These are phyloP conservation scores for Kodamaea lidongshanica DNA, from an alignment of 805 yeast genomes.

Conservation along the genomic window DNA sequence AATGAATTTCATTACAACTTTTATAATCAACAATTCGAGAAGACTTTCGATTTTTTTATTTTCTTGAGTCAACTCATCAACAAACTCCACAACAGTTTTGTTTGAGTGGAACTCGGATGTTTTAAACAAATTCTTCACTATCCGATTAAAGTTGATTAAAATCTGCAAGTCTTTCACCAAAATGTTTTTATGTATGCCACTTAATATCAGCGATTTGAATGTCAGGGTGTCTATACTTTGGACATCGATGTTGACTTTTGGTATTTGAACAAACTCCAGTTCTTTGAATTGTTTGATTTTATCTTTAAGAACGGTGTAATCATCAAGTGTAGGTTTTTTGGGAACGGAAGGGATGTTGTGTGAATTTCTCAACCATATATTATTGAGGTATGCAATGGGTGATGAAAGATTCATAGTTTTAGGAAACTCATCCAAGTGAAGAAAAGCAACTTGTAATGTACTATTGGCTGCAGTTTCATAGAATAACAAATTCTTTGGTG, in stretches of 20 bases:
- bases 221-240: not conserved
- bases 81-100: slow-evolving; percentile 1
- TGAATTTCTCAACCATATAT: slow-evolving; percentile 18
- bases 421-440: slow-evolving; percentile 12
- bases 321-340: not conserved
- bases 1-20: slow-evolving; percentile 12
- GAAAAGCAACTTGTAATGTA: slow-evolving; percentile 21
- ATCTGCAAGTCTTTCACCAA: slow-evolving; percentile 17
- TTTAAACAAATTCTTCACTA: slow-evolving; percentile 15
- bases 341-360: slow-evolving; percentile 18
- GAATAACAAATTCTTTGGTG: slow-evolving; percentile 22
- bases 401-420: not conserved
- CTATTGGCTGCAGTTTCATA: slow-evolving; percentile 22
- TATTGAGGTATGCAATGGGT: slow-evolving; percentile 18
- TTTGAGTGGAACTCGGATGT: slow-evolving; percentile 3
- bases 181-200: slow-evolving; percentile 15
- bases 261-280: slow-evolving; percentile 4
- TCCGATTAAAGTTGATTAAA: slow-evolving; percentile 17
- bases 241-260: not conserved
- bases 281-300: slow-evolving; percentile 14
- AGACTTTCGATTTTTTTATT: slow-evolving; percentile 14
- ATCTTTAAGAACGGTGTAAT: slow-evolving; percentile 11
- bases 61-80: slow-evolving; percentile 12
- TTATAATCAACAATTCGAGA: slow-evolving; percentile 16
- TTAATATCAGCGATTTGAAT: not conserved